Evolutionary conservation across 805 yeast species (phyloP).

Genomic region (Ogataea methanolica): DNA sequence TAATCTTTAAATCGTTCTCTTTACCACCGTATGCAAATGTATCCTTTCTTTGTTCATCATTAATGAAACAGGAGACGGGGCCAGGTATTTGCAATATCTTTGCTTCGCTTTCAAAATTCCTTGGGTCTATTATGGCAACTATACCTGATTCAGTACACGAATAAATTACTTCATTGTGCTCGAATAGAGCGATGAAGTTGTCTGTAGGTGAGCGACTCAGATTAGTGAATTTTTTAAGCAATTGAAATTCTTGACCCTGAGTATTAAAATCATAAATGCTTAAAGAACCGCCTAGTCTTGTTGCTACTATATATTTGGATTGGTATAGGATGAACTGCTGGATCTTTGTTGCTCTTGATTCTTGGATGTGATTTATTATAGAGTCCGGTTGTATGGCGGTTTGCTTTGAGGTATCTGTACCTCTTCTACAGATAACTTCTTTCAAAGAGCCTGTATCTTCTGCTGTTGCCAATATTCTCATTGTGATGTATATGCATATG

Average conservation of each 20-base stretch:
- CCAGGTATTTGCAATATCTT: conserved; percentile 34
- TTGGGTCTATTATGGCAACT: conserved; percentile 24
- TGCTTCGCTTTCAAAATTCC: background rate
- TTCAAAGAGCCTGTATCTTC: conserved; percentile 66
- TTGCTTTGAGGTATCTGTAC: conserved; percentile 77
- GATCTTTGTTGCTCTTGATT: conserved; percentile 32
- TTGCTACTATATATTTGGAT: conserved; percentile 34
- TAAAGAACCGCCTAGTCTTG: conserved; percentile 40
- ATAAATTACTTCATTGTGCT: conserved; percentile 22
- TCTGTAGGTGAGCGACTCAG: conserved; percentile 25
- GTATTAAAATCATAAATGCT: conserved; percentile 32
- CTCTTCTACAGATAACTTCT: conserved; percentile 57
- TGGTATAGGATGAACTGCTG: conserved; percentile 27
- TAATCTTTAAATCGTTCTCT: conserved; percentile 63
- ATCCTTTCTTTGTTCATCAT: conserved; percentile 44
- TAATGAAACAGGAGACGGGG: conserved; percentile 44
- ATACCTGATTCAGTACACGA: conserved; percentile 32
- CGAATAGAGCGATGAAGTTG: conserved; percentile 34
- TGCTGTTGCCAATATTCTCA: conserved; percentile 62
- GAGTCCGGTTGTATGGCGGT: conserved; percentile 60
- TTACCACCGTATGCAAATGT: conserved; percentile 83
- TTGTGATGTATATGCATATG: conserved; percentile 14
- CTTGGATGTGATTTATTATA: conserved; percentile 31
- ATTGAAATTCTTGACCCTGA: conserved; percentile 9
- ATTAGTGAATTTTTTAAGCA: conserved; percentile 11